A percentile compares a stretch with the other conserved stretches of the same genome.
Conservation (phyloP, 2,329 filamentous ascomycete species). For the Beauveria scarabaeidicola region DNA sequence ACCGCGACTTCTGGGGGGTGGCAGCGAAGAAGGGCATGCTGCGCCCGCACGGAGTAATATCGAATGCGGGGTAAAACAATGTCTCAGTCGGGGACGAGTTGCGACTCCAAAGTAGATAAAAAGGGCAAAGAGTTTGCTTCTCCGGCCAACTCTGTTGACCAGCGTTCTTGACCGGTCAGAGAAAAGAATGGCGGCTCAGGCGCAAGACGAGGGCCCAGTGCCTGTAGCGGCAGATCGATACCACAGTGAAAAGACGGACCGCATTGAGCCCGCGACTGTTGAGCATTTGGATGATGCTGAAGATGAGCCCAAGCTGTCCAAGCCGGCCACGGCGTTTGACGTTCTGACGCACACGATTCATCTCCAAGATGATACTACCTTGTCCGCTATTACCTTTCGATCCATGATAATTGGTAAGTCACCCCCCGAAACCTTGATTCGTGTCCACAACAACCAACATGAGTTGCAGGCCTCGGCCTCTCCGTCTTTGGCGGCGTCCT, state of each 20-base stretch:
- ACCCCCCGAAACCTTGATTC: background rate
- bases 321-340: constrained; percentile 4
- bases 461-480: background rate
- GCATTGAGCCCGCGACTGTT: background rate
- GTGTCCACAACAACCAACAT: background rate
- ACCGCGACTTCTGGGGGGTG: no score
- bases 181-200: background rate
- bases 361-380: constrained; percentile 5
- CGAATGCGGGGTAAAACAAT: background rate
- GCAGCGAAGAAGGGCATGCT: background rate
- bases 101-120: background rate
- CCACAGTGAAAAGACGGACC: background rate
- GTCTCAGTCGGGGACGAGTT: background rate
- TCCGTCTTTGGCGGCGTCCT: constrained; percentile 8
- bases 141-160: background rate
- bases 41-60: background rate
- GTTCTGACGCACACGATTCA: constrained; percentile 9
- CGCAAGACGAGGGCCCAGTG: background rate
- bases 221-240: background rate
- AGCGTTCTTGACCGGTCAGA: background rate
- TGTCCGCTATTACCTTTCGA: constrained; percentile 2
- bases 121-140: background rate
- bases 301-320: constrained; percentile 5
- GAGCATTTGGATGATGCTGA: background rate
- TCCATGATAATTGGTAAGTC: background rate